Percentiles rank a stretch among this genome's conserved stretches.
These are phyloP conservation scores for Cucurbita moschata DNA, from an alignment of 306 rosid genomes.

Conservation along the genomic window DNA sequence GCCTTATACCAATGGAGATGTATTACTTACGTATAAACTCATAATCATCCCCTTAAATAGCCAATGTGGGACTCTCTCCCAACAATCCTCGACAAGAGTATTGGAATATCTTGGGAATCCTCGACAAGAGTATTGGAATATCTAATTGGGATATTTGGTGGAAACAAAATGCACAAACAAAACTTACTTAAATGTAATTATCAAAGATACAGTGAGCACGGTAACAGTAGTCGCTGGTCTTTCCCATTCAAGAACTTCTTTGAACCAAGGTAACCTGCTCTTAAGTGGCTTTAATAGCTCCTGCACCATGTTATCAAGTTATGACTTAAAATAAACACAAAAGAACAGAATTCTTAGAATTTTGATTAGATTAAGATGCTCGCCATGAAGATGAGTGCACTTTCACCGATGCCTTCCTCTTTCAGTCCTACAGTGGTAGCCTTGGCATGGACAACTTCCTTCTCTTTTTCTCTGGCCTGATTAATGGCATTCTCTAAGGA, in stretches of 20 bases:
- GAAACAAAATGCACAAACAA: neutral
- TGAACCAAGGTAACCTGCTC: slow-evolving; percentile 28
- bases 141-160: neutral
- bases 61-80: no score
- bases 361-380: neutral
- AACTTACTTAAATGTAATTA: slow-evolving; percentile 54
- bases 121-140: neutral
- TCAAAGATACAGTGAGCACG: slow-evolving; percentile 30
- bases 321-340: neutral
- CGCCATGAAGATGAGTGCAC: slow-evolving; percentile 43
- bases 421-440: slow-evolving; percentile 63
- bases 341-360: neutral
- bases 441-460: slow-evolving; percentile 50
- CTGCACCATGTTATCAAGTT: slow-evolving; percentile 21
- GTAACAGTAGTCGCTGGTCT: slow-evolving; percentile 39
- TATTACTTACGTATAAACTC: no score
- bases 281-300: slow-evolving; percentile 61
- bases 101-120: neutral
- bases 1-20: no score
- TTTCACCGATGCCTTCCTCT: slow-evolving; percentile 70
- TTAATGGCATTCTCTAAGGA: slow-evolving; percentile 44
- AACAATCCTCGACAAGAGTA: neutral
- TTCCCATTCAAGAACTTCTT: slow-evolving; percentile 56
- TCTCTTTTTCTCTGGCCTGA: slow-evolving; percentile 76
- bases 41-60: no score